Evolutionary conservation across 192 early-diverging fungal genomes (phyloP), one percentile per base, ranked within the genome.

Genomic region (Entomortierella chlamydospora): DNA sequence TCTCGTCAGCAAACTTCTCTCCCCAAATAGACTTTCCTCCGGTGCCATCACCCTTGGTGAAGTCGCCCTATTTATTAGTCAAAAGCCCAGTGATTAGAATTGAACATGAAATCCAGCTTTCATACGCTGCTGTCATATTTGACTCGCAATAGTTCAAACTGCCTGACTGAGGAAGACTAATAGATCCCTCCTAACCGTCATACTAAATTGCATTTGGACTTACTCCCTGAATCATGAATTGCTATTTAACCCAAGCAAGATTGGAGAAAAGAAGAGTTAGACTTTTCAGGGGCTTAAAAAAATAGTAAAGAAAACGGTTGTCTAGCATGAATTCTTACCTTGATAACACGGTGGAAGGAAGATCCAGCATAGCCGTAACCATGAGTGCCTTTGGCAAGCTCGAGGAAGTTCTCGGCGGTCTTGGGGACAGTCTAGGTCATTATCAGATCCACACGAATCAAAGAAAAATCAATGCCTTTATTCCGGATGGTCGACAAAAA

Each of bases 341-440:
- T 88, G 68, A 92, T 92, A 31, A 93, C 89, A 59, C 93, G 92
- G 82, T 94, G 93, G 68, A 84, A 84, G 37, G 59, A 64, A 4
- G 83, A 84, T 23, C 73, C 78, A 26, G 79, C 74, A 56, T 81
- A 84, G 28, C 83, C 72, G 37, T 71, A 78, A 11, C 72, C 79
- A 41, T 78, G 23, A 37, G 47, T 92, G 72, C 95, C 94, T 62
- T 94, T 98, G 85, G 94, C 93, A 68, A 98, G 90, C 42, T 91
- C 93, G 25, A 95, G 90, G 84, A 98, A 98, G 92, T 98, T 98
- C 83, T 97, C 92, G 62, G 90, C 90, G 6, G 92, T 93, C 77
- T 88, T 88, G 60, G 91, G 91, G 25, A 92, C 90, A 66, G 68
- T 71, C 81, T 83, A 34, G 2, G 4, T 4, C 45, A 47, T 47